Percentiles rank a stretch among this genome's conserved stretches.
Evolutionary conservation across 257 asterid genomes (phyloP).

Genomic region (Dorcoceras hygrometricum): DNA sequence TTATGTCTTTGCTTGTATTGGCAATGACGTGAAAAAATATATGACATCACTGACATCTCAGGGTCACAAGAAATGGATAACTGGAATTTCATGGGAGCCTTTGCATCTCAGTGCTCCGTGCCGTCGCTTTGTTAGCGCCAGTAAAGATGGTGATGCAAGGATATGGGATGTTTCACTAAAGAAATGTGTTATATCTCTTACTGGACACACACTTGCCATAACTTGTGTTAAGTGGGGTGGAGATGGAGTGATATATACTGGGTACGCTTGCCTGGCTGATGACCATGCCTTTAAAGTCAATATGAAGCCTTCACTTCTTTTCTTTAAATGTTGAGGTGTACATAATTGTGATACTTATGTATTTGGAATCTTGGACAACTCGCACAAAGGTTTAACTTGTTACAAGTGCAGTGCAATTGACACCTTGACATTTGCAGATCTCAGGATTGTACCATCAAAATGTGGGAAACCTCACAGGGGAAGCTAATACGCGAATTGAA

Average conservation of each 20-base stretch:
- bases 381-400: conserved; percentile 4
- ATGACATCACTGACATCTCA: conserved; percentile 34
- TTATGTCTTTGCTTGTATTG: conserved; percentile 16
- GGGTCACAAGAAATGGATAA: conserved; percentile 99
- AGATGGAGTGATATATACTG: conserved; percentile 89
- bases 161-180: conserved; percentile 82
- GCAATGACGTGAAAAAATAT: conserved; percentile 10
- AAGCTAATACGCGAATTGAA: conserved; percentile 84
- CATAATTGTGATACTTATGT: not conserved
- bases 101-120: conserved; percentile 84
- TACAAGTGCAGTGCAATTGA: conserved; percentile 6
- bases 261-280: conserved; percentile 43
- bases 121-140: conserved; percentile 90
- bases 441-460: conserved; percentile 90
- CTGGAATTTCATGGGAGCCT: conserved; percentile 98
- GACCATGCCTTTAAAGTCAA: conserved; percentile 8
- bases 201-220: conserved; percentile 90
- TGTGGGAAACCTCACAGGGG: conserved; percentile 91
- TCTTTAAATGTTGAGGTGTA: conserved; percentile 11
- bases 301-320: conserved; percentile 10
- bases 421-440: conserved; percentile 54
- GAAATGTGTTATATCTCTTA: conserved; percentile 68
- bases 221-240: conserved; percentile 99
- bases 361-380: not conserved
- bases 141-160: conserved; percentile 99